A percentile compares a stretch with the other conserved stretches of the same genome.
phyloP scores from a whole-genome alignment of 2,329 filamentous ascomycete genomes.

The Fusarium stilboides region DNA sequence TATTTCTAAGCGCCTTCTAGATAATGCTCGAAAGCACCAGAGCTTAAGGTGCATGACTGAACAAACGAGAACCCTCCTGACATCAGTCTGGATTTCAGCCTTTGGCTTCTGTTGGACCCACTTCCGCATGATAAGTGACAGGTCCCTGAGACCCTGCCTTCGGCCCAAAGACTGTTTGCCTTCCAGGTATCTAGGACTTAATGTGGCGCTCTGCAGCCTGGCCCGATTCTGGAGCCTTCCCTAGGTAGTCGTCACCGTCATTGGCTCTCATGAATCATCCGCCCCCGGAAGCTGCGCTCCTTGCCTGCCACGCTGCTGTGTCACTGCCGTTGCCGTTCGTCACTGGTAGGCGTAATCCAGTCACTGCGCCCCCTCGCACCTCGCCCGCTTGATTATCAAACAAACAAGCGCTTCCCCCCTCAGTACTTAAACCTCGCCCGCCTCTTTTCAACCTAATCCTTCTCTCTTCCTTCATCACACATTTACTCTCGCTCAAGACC shows the following conservation, averaged over 20 bases:
- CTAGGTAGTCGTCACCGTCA: conserved; percentile 40
- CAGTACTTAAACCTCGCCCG: conserved; percentile 53
- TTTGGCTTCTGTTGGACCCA: conserved; percentile 26
- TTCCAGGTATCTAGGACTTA: conserved; percentile 44
- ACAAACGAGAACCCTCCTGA: conserved; percentile 26
- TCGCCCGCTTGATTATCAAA: conserved; percentile 49
- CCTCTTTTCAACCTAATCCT: conserved; percentile 37
- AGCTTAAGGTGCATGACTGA: conserved; percentile 18
- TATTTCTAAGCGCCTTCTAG: conserved; percentile 25
- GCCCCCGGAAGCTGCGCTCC: conserved; percentile 47
- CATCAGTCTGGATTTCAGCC: conserved; percentile 31
- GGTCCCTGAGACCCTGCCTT: conserved; percentile 11
- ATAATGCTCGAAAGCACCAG: conserved; percentile 29
- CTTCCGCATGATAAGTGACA: conserved; percentile 26
- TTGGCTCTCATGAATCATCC: conserved; percentile 58
- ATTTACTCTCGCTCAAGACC: conserved; percentile 30
- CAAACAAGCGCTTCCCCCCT: conserved; percentile 39
- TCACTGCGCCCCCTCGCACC: conserved; percentile 47
- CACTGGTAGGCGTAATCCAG: conserved; percentile 48
- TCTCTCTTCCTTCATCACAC: conserved; percentile 25
- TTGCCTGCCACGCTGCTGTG: conserved; percentile 31
- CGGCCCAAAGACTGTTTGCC: too few species aligned
- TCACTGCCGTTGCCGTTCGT: conserved; percentile 29
- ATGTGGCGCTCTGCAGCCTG: conserved; percentile 43
- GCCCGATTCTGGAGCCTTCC: conserved; percentile 59